phyloP scores from a whole-genome alignment of 805 yeast genomes.

The Isabelozyma pseudorhagii region DNA sequence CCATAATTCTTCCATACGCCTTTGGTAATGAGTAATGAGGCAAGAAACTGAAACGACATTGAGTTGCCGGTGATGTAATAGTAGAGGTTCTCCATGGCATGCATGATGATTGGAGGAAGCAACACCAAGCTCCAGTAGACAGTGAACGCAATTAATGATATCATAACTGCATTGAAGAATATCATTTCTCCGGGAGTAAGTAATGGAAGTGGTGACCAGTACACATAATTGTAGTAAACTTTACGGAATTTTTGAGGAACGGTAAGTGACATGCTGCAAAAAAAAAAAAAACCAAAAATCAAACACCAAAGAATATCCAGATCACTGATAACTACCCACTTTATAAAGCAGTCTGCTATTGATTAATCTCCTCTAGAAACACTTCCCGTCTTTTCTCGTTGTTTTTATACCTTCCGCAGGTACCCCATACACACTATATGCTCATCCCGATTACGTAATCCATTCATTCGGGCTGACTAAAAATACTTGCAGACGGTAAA shows the following conservation, averaged over 20 bases:
- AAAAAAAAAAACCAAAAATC: background rate
- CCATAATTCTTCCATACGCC: background rate
- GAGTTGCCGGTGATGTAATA: constrained; percentile 16
- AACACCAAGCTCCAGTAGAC: constrained; percentile 12
- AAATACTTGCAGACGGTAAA: background rate
- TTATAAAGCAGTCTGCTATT: too few species aligned
- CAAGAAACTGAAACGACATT: constrained; percentile 5
- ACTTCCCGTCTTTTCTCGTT: too few species aligned
- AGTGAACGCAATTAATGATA: constrained; percentile 7
- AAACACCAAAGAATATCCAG: background rate
- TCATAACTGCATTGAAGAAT: constrained; percentile 14
- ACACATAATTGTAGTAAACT: constrained; percentile 18
- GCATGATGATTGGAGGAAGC: constrained; percentile 8
- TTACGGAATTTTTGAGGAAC: background rate
- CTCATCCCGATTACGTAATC: background rate
- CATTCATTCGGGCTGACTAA: background rate
- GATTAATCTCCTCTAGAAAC: too few species aligned
- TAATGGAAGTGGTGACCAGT: constrained; percentile 26
- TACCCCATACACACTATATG: background rate
- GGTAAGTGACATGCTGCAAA: background rate
- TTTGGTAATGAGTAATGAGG: background rate
- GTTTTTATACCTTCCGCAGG: background rate
- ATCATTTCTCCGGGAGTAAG: constrained; percentile 20
- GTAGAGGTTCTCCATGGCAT: constrained; percentile 10
- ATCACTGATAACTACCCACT: too few species aligned